Percentiles rank a stretch among this genome's conserved stretches.
phyloP scores from a whole-genome alignment of 2,329 filamentous ascomycete species.

The Fusarium siculi region DNA sequence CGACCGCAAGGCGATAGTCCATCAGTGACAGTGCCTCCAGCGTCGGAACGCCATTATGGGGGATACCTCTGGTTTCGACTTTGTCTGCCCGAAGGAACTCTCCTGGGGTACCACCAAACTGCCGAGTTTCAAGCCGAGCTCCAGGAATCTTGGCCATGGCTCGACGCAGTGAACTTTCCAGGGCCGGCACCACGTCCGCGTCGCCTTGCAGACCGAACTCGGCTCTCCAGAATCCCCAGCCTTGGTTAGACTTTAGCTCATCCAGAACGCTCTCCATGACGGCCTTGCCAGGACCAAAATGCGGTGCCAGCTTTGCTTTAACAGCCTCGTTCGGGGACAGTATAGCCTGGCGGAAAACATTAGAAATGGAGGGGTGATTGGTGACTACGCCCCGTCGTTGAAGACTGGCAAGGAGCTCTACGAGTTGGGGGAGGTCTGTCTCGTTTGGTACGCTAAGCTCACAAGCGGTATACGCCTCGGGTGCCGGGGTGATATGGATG shows the following conservation, averaged over 20 bases:
- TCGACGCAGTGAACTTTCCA: background rate
- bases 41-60: background rate
- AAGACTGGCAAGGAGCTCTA: background rate
- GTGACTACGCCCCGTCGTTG: background rate
- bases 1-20: background rate
- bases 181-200: background rate
- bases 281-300: background rate
- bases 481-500: background rate
- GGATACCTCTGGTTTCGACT: background rate
- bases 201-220: background rate
- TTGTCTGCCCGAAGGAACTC: background rate
- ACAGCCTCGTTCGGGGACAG: background rate
- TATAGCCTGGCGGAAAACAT: background rate
- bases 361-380: background rate
- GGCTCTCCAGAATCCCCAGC: background rate
- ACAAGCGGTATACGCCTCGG: background rate
- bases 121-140: background rate
- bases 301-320: background rate
- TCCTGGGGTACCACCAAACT: background rate
- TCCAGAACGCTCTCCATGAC: background rate
- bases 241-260: fast-evolving
- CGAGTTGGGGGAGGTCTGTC: background rate
- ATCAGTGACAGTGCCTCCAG: background rate
- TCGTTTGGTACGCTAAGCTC: background rate
- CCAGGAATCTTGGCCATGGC: background rate